Evolutionary conservation across 2,329 filamentous ascomycete species (phyloP).

Genomic region (Aspergillus thermomutatus): DNA sequence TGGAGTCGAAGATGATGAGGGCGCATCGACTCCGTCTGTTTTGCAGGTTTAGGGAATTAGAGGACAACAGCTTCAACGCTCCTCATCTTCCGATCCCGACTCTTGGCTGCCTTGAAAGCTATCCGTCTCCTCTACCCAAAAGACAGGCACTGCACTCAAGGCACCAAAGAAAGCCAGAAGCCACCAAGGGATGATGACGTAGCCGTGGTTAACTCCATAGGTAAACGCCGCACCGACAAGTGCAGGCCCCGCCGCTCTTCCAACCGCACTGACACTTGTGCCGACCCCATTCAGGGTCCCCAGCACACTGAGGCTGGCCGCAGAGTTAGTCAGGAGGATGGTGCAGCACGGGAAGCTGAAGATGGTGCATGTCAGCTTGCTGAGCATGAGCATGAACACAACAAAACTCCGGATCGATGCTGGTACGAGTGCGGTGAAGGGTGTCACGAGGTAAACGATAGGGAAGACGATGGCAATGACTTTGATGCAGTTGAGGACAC

Average conservation of each 20-base stretch:
- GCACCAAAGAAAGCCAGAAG: slow-evolving; percentile 62
- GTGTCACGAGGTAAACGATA: slow-evolving; percentile 73
- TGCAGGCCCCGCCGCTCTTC: slow-evolving; percentile 75
- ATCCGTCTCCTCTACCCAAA: slow-evolving; percentile 70
- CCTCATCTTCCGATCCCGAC: slow-evolving; percentile 26
- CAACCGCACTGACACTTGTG: slow-evolving; percentile 76
- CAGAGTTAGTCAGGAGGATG: slow-evolving; percentile 87
- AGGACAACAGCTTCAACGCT: slow-evolving; percentile 7
- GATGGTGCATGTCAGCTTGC: slow-evolving; percentile 73
- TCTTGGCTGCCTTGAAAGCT: slow-evolving; percentile 52
- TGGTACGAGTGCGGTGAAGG: slow-evolving; percentile 68
- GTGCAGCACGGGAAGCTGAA: slow-evolving; percentile 87
- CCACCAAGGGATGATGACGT: slow-evolving; percentile 79
- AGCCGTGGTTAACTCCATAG: slow-evolving; percentile 70
- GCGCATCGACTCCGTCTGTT: not conserved
- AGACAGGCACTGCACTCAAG: slow-evolving; percentile 68
- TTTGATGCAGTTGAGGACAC: slow-evolving; percentile 70
- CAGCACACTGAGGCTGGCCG: slow-evolving; percentile 68
- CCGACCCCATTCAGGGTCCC: slow-evolving; percentile 90
- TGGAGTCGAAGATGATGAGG: not conserved
- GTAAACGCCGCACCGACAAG: slow-evolving; percentile 70
- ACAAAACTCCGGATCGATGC: slow-evolving; percentile 52
- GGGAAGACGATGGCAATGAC: slow-evolving; percentile 67
- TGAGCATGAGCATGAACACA: slow-evolving; percentile 65
- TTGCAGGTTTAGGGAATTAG: too few relatives aligned